Conservation (phyloP, 1,284 basidiomycete genomes). For the Termitomyces sp. region DNA sequence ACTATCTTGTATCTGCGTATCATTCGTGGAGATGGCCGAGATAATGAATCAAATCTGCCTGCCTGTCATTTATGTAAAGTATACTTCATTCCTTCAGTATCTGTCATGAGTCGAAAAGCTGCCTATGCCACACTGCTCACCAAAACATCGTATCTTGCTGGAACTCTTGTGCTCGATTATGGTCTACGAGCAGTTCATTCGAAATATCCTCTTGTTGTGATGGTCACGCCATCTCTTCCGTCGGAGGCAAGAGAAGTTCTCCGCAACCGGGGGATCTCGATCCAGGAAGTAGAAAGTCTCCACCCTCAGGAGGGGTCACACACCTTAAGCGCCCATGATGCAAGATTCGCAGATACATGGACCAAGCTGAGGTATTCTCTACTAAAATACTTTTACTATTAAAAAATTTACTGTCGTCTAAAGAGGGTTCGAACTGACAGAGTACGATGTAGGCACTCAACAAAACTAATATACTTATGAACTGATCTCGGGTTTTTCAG, state of each 20-base stretch:
- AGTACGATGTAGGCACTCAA: slow-evolving; percentile 61
- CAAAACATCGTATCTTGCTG: slow-evolving; percentile 63
- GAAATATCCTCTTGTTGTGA: slow-evolving; percentile 76
- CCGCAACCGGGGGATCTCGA: slow-evolving; percentile 45
- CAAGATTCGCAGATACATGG: slow-evolving; percentile 84
- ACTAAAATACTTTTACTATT: neutral
- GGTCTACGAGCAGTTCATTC: slow-evolving; percentile 62
- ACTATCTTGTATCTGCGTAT: neutral
- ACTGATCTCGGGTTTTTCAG: slow-evolving; percentile 30
- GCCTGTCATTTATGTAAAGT: neutral
- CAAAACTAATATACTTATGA: neutral
- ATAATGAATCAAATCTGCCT: slow-evolving; percentile 1
- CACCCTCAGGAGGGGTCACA: slow-evolving; percentile 50
- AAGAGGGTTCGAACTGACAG: slow-evolving; percentile 71
- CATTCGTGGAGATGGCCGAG: slow-evolving; percentile 23
- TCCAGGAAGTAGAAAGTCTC: slow-evolving; percentile 59
- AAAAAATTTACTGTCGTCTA: neutral
- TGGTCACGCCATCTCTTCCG: slow-evolving; percentile 67
- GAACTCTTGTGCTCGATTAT: slow-evolving; percentile 68
- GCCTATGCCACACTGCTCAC: slow-evolving; percentile 43
- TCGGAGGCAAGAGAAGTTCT: slow-evolving; percentile 53
- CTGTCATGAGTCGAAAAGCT: slow-evolving; percentile 28
- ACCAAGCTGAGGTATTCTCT: slow-evolving; percentile 71
- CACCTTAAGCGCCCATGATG: slow-evolving; percentile 47
- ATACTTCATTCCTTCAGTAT: too few species aligned